These are phyloP conservation scores for Styphnolobium japonicum DNA, from an alignment of 306 rosid species.

Conservation along the genomic window DNA sequence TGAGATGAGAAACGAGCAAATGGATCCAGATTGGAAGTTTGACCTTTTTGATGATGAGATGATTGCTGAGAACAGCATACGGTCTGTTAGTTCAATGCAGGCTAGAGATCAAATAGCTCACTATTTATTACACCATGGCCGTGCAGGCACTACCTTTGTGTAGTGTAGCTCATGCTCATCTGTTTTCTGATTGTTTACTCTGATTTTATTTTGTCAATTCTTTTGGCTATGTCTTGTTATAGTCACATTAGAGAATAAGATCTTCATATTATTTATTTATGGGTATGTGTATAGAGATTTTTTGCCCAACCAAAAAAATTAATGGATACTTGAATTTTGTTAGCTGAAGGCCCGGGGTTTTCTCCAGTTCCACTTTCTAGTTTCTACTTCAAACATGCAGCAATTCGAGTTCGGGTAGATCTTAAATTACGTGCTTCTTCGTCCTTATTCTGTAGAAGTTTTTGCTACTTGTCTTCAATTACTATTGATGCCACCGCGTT, in stretches of 20 bases:
- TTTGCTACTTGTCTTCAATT: background rate
- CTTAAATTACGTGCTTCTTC: background rate
- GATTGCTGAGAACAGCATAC: slow-evolving; percentile 34
- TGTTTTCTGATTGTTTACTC: background rate
- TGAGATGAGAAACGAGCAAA: slow-evolving; percentile 59
- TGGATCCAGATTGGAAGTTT: slow-evolving; percentile 34
- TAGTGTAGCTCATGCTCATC: background rate
- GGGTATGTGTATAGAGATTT: background rate
- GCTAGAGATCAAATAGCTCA: slow-evolving; percentile 76
- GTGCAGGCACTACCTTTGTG: slow-evolving; percentile 46
- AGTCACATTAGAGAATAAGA: slow-evolving; percentile 27
- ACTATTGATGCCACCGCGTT: background rate
- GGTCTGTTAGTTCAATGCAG: slow-evolving; percentile 40
- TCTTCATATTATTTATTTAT: background rate
- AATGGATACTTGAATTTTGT: background rate
- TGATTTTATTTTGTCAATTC: slow-evolving; percentile 12
- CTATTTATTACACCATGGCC: slow-evolving; percentile 62
- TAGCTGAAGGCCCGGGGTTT: background rate
- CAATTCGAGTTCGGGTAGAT: background rate
- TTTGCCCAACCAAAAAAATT: background rate
- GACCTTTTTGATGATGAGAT: slow-evolving; percentile 67
- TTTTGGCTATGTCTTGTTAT: slow-evolving; percentile 19
- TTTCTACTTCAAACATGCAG: background rate
- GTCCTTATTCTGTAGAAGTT: background rate
- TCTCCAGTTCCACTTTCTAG: background rate